phyloP scores from a whole-genome alignment of 1,284 basidiomycete species.

The Ustilago hordei region DNA sequence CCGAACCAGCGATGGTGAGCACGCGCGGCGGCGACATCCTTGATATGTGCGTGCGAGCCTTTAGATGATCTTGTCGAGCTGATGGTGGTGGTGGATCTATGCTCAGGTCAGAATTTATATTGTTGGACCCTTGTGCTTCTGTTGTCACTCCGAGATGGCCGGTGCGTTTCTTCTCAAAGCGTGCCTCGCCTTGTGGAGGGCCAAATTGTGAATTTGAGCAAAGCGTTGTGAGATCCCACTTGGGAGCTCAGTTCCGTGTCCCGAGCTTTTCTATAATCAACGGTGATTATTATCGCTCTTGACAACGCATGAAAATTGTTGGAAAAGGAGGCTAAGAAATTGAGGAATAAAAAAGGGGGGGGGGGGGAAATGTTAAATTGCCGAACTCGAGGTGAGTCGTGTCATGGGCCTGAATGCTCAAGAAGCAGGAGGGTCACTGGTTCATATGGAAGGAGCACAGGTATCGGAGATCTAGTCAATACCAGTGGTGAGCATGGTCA shows the following conservation, averaged over 20 bases:
- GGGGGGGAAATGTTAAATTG: no score
- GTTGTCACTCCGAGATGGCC: constrained; percentile 1
- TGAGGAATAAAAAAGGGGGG: no score
- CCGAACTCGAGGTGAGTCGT: no score
- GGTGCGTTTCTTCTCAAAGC: constrained; percentile 1
- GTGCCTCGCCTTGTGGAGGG: constrained; percentile 7
- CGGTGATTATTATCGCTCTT: no score
- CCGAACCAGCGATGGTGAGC: constrained; percentile 85
- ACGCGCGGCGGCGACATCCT: constrained; percentile 70
- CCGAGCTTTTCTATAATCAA: background rate
- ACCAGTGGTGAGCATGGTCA: no score
- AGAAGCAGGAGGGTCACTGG: no score
- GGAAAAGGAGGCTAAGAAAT: no score
- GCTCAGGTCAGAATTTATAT: background rate
- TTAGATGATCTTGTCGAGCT: background rate
- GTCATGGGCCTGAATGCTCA: no score
- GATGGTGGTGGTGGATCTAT: background rate
- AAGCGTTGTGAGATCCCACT: background rate
- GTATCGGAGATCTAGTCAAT: no score
- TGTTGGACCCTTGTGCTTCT: background rate
- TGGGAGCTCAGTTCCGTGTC: background rate
- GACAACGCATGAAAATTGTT: no score
- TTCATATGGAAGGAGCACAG: no score
- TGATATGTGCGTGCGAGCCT: background rate
- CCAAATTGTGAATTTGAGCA: background rate